A percentile compares a stretch with the other conserved stretches of the same genome.
Evolutionary conservation across 257 asterid genomes (phyloP).

Genomic region (Hygrophila difformis): DNA sequence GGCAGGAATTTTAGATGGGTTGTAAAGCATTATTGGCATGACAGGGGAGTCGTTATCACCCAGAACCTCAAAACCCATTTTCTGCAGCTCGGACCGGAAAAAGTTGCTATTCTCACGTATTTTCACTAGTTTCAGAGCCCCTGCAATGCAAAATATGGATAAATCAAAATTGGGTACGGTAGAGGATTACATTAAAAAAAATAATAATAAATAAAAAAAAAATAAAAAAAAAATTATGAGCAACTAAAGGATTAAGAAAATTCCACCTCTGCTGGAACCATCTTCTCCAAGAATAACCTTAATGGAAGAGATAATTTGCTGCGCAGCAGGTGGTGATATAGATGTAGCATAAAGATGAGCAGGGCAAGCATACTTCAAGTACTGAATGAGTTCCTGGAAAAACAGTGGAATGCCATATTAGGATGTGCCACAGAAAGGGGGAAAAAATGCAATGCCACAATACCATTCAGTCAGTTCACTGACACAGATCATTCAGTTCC

Average conservation of each 20-base stretch:
- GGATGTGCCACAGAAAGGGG: conserved; percentile 7
- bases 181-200: no score
- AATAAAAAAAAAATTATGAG: conserved; percentile 3
- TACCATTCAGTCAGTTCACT: not conserved
- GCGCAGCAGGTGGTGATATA: conserved; percentile 91
- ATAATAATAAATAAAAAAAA: no score
- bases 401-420: conserved; percentile 7
- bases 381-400: conserved; percentile 76
- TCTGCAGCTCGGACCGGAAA: conserved; percentile 83
- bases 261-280: conserved; percentile 87
- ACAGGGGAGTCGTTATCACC: conserved; percentile 98
- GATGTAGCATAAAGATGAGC: conserved; percentile 97
- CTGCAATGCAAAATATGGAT: conserved; percentile 30
- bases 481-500: not conserved
- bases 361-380: conserved; percentile 79
- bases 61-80: conserved; percentile 97
- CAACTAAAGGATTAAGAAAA: conserved; percentile 12
- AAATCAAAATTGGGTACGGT: not conserved
- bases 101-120: conserved; percentile 95
- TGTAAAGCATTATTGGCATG: conserved; percentile 97
- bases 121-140: conserved; percentile 84
- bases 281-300: conserved; percentile 94
- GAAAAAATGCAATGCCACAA: no score
- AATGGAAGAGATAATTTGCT: conserved; percentile 86
- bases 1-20: conserved; percentile 94